Evolutionary conservation across 2,329 filamentous ascomycete genomes (phyloP).

Genomic region (Kalmusia sp.): DNA sequence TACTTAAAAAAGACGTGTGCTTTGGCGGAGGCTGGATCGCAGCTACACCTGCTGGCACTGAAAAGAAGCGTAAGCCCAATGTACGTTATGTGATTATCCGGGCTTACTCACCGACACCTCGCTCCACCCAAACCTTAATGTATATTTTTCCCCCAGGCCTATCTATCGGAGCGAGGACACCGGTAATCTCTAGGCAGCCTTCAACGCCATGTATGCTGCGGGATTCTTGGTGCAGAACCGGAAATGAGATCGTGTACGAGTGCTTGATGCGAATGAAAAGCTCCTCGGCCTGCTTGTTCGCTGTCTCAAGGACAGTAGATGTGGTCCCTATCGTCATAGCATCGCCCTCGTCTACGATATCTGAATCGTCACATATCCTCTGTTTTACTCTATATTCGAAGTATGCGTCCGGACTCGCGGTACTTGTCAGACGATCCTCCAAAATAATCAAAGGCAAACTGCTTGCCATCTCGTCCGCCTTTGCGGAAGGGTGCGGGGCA

Average conservation of each 20-base stretch:
- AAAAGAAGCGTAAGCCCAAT: neutral
- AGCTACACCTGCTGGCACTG: conserved; percentile 13
- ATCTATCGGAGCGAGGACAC: conserved; percentile 16
- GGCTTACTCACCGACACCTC: conserved; percentile 5
- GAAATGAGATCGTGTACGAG: conserved; percentile 10
- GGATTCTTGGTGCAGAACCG: conserved; percentile 10
- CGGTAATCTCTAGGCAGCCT: conserved; percentile 15
- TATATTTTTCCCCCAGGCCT: conserved; percentile 13
- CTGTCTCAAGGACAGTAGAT: conserved; percentile 14
- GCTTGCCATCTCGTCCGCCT: neutral
- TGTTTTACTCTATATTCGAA: conserved; percentile 33
- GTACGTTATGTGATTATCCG: neutral
- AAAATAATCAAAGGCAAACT: neutral
- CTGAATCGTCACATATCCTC: conserved; percentile 17
- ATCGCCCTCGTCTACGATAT: neutral
- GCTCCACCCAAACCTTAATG: conserved; percentile 27
- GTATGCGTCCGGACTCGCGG: conserved; percentile 18
- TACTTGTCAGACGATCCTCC: neutral
- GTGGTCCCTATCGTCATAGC: conserved; percentile 17
- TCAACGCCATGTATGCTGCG: conserved; percentile 16
- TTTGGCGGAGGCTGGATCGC: conserved; percentile 1
- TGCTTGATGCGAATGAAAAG: conserved; percentile 11
- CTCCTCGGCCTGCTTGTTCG: conserved; percentile 24
- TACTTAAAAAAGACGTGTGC: conserved; percentile 21
- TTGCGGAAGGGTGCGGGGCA: neutral